phyloP scores from a whole-genome alignment of 139 green algal genomes.

The Eudorina sp. region DNA sequence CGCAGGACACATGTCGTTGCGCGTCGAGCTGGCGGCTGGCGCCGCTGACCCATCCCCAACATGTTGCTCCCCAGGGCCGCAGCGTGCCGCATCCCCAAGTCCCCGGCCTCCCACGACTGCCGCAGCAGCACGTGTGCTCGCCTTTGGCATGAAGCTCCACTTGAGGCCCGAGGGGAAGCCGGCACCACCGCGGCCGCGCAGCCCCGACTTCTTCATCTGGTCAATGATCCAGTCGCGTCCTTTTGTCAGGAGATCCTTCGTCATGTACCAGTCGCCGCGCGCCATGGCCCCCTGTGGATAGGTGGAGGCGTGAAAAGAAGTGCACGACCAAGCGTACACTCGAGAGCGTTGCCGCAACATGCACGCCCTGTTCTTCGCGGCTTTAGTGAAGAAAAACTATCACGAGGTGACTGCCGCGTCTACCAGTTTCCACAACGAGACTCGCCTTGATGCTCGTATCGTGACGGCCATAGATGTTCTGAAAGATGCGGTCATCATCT shows the following conservation, averaged over 20 bases:
- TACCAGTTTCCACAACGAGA: no score
- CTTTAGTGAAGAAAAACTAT: no score
- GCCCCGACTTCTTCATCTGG: constrained; percentile 96
- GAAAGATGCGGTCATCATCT: constrained; percentile 98
- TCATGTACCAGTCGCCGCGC: constrained; percentile 87
- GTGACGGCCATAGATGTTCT: constrained; percentile 95
- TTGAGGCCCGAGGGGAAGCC: constrained; percentile 97
- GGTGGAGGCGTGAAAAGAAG: no score
- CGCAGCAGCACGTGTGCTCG: constrained; percentile 34
- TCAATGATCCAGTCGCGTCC: constrained; percentile 98
- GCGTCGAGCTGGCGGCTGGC: no score
- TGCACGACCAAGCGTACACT: no score
- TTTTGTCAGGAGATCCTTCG: constrained; percentile 91
- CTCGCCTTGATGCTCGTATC: constrained; percentile 93
- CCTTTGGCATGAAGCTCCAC: constrained; percentile 98
- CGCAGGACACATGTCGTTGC: no score
- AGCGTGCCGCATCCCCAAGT: background rate
- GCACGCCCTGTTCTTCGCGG: no score
- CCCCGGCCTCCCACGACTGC: background rate
- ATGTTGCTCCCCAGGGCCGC: no score
- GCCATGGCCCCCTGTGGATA: constrained; percentile 67
- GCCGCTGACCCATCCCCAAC: no score
- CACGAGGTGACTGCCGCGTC: no score
- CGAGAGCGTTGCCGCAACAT: no score
- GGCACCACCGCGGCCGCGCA: constrained; percentile 95